Evolutionary conservation across 2,329 filamentous ascomycete genomes (phyloP).

Genomic region (Teratosphaeria gauchensis): DNA sequence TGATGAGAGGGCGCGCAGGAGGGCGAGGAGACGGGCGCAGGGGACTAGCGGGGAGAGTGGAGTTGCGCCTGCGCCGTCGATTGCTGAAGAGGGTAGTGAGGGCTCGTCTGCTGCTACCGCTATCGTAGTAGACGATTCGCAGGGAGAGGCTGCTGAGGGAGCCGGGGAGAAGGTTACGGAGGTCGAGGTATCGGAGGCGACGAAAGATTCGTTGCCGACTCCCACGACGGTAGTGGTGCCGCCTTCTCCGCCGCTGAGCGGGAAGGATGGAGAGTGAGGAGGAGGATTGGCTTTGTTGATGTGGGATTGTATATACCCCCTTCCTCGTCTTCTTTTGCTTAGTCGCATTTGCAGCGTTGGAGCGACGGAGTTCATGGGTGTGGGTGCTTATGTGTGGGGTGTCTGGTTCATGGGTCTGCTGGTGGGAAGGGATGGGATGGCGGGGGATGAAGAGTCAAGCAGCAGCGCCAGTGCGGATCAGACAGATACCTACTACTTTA

Average conservation of each 20-base stretch:
- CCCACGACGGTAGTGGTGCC: constrained; percentile 21
- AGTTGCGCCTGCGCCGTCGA: constrained; percentile 23
- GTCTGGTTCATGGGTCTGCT: not conserved
- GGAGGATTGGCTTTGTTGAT: not conserved
- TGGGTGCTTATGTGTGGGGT: not conserved
- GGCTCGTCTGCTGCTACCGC: not conserved
- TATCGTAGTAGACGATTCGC: not conserved
- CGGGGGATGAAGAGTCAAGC: not conserved
- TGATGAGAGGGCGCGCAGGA: constrained; percentile 60
- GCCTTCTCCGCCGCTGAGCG: constrained; percentile 19
- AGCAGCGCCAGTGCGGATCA: not conserved
- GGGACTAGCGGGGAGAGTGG: constrained; percentile 21
- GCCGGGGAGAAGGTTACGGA: constrained; percentile 14
- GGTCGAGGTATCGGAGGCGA: constrained; percentile 5
- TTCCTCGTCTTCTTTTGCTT: not conserved
- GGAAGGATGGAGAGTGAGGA: not conserved
- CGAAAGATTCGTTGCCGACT: constrained; percentile 5
- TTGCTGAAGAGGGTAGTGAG: constrained; percentile 21
- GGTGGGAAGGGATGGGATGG: not conserved
- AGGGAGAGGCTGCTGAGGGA: constrained; percentile 1
- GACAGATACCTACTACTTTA: not conserved
- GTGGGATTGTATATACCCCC: not conserved
- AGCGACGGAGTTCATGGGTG: not conserved
- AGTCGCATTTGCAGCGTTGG: not conserved
- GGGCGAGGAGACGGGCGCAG: constrained; percentile 43